Conservation (phyloP, 1,139 yeast species). For the Spencermartinsiella ligniputridi region DNA sequence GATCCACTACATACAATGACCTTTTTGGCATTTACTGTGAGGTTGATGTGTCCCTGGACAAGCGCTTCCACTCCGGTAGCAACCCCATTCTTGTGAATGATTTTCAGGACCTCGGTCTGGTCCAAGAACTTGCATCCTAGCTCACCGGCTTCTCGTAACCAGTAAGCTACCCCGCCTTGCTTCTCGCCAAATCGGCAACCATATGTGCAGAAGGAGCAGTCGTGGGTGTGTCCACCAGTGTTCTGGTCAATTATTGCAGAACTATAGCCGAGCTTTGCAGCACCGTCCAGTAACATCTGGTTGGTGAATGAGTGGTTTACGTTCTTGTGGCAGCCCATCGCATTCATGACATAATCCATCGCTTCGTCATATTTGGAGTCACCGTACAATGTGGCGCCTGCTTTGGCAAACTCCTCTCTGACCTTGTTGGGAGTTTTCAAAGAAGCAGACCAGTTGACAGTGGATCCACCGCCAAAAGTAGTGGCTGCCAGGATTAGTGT, state of each 20-base stretch:
- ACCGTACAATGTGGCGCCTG: conserved; percentile 44
- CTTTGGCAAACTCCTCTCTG: conserved; percentile 51
- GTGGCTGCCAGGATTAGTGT: conserved; percentile 48
- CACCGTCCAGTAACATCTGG: conserved; percentile 43
- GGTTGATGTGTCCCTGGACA: conserved; percentile 30
- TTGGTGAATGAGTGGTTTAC: conserved; percentile 49
- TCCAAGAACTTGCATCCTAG: conserved; percentile 49
- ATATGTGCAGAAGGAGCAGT: conserved; percentile 49
- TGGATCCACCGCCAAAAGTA: conserved; percentile 58
- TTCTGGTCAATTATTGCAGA: conserved; percentile 46
- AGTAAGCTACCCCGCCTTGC: conserved; percentile 49
- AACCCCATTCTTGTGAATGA: conserved; percentile 42
- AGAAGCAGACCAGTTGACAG: conserved; percentile 60
- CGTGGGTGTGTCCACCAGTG: conserved; percentile 47
- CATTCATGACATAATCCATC: conserved; percentile 46
- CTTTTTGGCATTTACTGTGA: conserved; percentile 27
- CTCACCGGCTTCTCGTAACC: conserved; percentile 50
- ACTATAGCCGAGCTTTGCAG: conserved; percentile 45
- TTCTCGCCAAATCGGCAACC: conserved; percentile 55
- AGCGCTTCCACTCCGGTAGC: conserved; percentile 37
- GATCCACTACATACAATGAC: conserved; percentile 50
- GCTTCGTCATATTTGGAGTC: conserved; percentile 44
- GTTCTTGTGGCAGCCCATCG: conserved; percentile 49
- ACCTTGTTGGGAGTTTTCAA: conserved; percentile 51
- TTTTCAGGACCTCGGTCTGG: conserved; percentile 41